These are phyloP conservation scores for Suillus ampliporus DNA, from an alignment of 768 basidiomycete species.

Conservation along the genomic window DNA sequence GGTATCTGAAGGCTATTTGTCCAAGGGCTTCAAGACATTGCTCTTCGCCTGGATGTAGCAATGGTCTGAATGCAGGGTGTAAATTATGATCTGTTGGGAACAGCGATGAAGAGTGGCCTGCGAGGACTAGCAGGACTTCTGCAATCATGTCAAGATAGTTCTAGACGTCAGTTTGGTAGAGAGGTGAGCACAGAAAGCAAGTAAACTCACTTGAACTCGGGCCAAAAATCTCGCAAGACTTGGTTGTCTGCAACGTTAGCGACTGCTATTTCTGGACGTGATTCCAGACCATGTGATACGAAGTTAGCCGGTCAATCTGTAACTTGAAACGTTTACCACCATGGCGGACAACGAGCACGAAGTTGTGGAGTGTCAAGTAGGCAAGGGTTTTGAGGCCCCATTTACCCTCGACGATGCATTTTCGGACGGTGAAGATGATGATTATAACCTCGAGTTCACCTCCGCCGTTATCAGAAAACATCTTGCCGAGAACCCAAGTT, in stretches of 20 bases:
- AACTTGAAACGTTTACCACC: background rate
- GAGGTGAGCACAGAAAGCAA: conserved; percentile 3
- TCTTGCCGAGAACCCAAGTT: conserved; percentile 54
- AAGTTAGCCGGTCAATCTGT: background rate
- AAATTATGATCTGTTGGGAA: conserved; percentile 66
- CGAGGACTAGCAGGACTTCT: conserved; percentile 84
- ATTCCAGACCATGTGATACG: background rate
- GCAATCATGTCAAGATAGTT: conserved; percentile 69
- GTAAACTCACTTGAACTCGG: background rate
- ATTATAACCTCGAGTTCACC: conserved; percentile 57
- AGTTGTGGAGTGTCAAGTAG: conserved; percentile 28
- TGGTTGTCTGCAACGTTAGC: no score
- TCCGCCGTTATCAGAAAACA: conserved; percentile 67
- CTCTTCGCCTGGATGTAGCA: conserved; percentile 89
- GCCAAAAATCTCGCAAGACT: background rate
- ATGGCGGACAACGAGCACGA: conserved; percentile 21
- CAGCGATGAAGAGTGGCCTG: conserved; percentile 86
- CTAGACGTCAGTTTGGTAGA: conserved; percentile 6
- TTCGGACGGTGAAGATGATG: conserved; percentile 58
- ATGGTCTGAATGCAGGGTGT: conserved; percentile 65
- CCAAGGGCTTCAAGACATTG: conserved; percentile 84
- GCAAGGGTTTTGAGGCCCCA: conserved; percentile 27
- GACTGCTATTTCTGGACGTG: background rate
- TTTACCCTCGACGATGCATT: conserved; percentile 73
- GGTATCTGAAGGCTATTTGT: conserved; percentile 75